Evolutionary conservation across 1,284 basidiomycete genomes (phyloP), one percentile per base, ranked within the genome.

Genomic region (Hemileia vastatrix): DNA sequence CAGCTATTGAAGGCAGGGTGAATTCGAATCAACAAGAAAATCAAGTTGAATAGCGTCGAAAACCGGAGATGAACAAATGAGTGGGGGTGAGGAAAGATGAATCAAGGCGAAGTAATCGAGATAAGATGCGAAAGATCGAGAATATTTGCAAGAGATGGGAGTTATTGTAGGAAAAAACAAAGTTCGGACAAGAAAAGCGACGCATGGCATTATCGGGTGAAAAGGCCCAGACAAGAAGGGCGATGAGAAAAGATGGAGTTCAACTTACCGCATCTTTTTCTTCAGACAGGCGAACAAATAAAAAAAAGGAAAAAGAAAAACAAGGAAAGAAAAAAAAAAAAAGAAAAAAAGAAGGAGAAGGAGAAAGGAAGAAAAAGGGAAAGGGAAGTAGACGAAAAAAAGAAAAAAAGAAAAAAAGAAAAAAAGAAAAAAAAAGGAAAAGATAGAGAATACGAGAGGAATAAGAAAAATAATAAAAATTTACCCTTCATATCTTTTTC

Each of bases 401-500:
- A 31, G n/a, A 8, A 52, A 40, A 36, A 43, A 44, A 9, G 15
- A 15, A 56, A 64, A 63, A 60, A 55, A 69, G 59, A 68, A 48
- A 62, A 64, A 63, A 21, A 48, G 19, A n/a, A 31, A 48, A 59
- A 45, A 21, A 52, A 21, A 45, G 49, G 50, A 36, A 66, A 50
- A 44, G 21, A 19, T 19, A 53, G 62, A 56, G 44, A 66, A 55
- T 54, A 32, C 49, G 62, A 36, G 45, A 50, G 19, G 21, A 18
- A 0, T 32, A 24, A 32, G 1, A 4, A 40, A 11, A 45, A n/a
- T n/a, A 1, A 5, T 19, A 43, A 48, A 40, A 55, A 75, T 77
- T 72, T 71, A 91, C 91, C 89, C 83, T 96, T 96, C 95, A 98
- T 98, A 76, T 99, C 95, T 65, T 92, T 84, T 79, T 98, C 95